Conservation (phyloP, 78 protist genomes). For the slime mould (Dictyostelium discoideum) region DNA sequence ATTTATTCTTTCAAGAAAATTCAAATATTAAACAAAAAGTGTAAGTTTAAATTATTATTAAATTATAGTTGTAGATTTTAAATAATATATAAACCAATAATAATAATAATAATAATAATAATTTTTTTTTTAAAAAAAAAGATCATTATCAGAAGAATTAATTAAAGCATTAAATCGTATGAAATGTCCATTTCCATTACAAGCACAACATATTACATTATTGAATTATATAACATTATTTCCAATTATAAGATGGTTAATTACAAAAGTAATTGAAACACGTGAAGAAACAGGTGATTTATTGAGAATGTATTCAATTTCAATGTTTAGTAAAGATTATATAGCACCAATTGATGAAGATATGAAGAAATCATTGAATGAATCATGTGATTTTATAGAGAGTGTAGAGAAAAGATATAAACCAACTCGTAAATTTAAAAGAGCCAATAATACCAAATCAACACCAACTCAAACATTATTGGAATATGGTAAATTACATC, state of each 20-base stretch:
- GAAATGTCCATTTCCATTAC: slow-evolving; percentile 93
- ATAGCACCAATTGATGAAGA: slow-evolving; percentile 79
- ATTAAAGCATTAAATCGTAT: slow-evolving; percentile 86
- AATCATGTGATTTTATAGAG: slow-evolving; percentile 48
- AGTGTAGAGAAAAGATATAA: slow-evolving; percentile 56
- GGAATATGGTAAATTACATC: slow-evolving; percentile 82
- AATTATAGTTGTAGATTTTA: background rate
- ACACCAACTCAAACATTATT: slow-evolving; percentile 76
- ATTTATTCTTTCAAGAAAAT: slow-evolving; percentile 91
- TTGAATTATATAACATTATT: slow-evolving; percentile 86
- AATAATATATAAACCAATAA: too few species aligned
- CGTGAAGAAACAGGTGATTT: slow-evolving; percentile 89
- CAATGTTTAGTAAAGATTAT: slow-evolving; percentile 77
- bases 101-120: background rate
- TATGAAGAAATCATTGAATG: background rate
- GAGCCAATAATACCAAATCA: background rate
- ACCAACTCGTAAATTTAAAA: slow-evolving; percentile 60
- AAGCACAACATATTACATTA: slow-evolving; percentile 95
- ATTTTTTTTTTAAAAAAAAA: background rate
- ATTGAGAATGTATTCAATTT: slow-evolving; percentile 78
- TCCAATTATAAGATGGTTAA: slow-evolving; percentile 96
- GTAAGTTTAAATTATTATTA: background rate
- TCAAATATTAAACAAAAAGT: slow-evolving; percentile 88
- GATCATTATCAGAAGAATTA: slow-evolving; percentile 90
- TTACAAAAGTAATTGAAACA: slow-evolving; percentile 91